These are phyloP conservation scores for Salpingoeca rosetta DNA, from an alignment of 78 protist species.

Conservation along the genomic window DNA sequence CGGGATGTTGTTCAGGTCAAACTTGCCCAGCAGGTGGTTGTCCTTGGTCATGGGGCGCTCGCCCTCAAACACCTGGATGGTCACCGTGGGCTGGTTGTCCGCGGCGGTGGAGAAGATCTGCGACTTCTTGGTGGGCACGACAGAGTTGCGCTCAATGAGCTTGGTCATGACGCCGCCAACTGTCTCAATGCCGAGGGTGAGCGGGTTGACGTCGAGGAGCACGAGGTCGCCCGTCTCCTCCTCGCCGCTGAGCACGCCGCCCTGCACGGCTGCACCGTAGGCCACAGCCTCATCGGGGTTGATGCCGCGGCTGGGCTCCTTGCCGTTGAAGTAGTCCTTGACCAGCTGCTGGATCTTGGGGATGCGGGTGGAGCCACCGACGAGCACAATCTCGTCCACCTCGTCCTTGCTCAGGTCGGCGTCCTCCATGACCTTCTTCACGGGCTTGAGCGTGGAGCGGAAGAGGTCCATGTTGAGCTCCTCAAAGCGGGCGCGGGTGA, in stretches of 20 bases:
- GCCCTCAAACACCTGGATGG: constrained; percentile 95
- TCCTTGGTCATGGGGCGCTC: constrained; percentile 90
- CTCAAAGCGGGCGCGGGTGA: constrained; percentile 98
- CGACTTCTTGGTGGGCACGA: constrained; percentile 90
- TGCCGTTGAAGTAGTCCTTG: constrained; percentile 94
- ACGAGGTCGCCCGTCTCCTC: constrained; percentile 52
- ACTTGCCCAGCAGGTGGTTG: constrained; percentile 84
- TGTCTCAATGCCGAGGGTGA: constrained; percentile 96
- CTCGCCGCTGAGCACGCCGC: constrained; percentile 84
- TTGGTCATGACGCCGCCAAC: constrained; percentile 93
- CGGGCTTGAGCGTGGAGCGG: constrained; percentile 84
- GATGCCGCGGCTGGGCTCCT: constrained; percentile 89
- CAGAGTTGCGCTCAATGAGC: constrained; percentile 80
- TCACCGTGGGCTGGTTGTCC: constrained; percentile 89
- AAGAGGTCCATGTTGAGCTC: constrained; percentile 93
- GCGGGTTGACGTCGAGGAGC: constrained; percentile 86
- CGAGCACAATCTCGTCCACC: constrained; percentile 93
- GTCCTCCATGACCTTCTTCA: constrained; percentile 83
- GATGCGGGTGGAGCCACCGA: constrained; percentile 98
- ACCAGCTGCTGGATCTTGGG: constrained; percentile 93
- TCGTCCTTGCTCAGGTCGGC: constrained; percentile 74
- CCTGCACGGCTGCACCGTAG: constrained; percentile 99
- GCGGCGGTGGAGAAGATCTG: constrained; percentile 91
- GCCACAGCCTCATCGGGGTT: constrained; percentile 99
- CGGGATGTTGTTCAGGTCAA: constrained; percentile 81